phyloP scores from a whole-genome alignment of 352 stramenopile species.

The Globisporangium splendens region DNA sequence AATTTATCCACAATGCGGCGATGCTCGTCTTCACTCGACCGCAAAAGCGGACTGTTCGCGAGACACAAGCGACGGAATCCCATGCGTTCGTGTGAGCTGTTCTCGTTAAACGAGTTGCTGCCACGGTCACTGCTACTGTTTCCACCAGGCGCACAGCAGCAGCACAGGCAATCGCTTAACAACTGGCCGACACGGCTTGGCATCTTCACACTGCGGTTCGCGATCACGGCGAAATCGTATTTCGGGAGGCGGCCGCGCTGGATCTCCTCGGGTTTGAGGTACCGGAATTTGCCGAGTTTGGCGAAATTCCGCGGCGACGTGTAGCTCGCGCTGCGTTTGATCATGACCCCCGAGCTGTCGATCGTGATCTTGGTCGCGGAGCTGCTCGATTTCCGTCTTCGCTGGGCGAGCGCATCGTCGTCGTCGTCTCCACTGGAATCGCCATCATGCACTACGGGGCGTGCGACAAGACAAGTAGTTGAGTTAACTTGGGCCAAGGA shows the following conservation, averaged over 20 bases:
- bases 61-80: constrained; percentile 72
- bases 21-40: constrained; percentile 79
- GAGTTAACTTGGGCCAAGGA: constrained; percentile 39
- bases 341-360: background rate
- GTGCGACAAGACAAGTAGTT: constrained; percentile 53
- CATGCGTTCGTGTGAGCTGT: constrained; percentile 34
- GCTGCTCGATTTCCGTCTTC: constrained; percentile 12
- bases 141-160: constrained; percentile 24
- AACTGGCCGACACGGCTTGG: constrained; percentile 28
- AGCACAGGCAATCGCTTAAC: constrained; percentile 30
- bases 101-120: constrained; percentile 24
- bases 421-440: constrained; percentile 24
- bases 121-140: background rate
- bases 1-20: constrained; percentile 75
- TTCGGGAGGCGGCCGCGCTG: constrained; percentile 41
- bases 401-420: constrained; percentile 15
- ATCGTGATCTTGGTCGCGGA: constrained; percentile 9
- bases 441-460: constrained; percentile 28
- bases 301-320: constrained; percentile 20
- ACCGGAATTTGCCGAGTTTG: constrained; percentile 52
- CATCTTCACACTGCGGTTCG: constrained; percentile 58
- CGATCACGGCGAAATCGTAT: constrained; percentile 83
- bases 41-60: constrained; percentile 35
- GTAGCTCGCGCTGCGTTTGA: constrained; percentile 17
- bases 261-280: constrained; percentile 83